phyloP scores from a whole-genome alignment of 2,329 filamentous ascomycete genomes.

The Fusarium lateritium region DNA sequence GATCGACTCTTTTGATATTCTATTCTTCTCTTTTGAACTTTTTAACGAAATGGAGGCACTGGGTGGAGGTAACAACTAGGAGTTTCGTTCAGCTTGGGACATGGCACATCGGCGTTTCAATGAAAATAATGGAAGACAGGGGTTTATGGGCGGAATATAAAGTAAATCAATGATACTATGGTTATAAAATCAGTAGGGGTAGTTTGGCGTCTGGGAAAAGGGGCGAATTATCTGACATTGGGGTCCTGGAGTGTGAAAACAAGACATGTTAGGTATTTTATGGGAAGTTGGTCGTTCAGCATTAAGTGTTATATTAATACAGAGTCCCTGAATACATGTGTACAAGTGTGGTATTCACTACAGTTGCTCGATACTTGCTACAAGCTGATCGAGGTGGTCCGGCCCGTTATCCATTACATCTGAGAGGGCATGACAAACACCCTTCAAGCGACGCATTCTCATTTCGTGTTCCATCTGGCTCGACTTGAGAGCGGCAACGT shows the following conservation, averaged over 20 bases:
- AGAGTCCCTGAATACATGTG: background rate
- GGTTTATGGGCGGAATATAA: constrained; percentile 18
- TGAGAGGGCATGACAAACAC: constrained; percentile 60
- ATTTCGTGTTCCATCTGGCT: constrained; percentile 83
- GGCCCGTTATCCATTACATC: constrained; percentile 57
- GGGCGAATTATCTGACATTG: constrained; percentile 35
- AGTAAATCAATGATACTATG: constrained; percentile 15
- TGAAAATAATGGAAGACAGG: constrained; percentile 8
- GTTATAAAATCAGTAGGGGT: constrained; percentile 24
- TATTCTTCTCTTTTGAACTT: constrained; percentile 16
- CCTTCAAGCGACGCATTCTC: constrained; percentile 71
- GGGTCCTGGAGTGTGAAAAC: constrained; percentile 21
- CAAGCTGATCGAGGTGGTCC: constrained; percentile 66
- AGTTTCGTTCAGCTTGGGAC: constrained; percentile 34
- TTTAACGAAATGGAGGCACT: constrained; percentile 7
- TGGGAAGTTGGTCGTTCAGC: constrained; percentile 22
- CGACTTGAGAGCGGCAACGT: constrained; percentile 85
- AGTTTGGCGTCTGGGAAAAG: constrained; percentile 30
- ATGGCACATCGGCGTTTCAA: constrained; percentile 26
- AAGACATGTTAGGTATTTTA: constrained; percentile 30
- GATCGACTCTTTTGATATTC: constrained; percentile 23
- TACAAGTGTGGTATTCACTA: constrained; percentile 51
- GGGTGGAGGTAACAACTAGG: constrained; percentile 10
- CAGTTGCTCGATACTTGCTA: constrained; percentile 72
- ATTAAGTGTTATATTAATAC: constrained; percentile 13